Base-by-base conservation (phyloP, 345 rosid species). In the Erysimum cheiranthoides region DNA sequence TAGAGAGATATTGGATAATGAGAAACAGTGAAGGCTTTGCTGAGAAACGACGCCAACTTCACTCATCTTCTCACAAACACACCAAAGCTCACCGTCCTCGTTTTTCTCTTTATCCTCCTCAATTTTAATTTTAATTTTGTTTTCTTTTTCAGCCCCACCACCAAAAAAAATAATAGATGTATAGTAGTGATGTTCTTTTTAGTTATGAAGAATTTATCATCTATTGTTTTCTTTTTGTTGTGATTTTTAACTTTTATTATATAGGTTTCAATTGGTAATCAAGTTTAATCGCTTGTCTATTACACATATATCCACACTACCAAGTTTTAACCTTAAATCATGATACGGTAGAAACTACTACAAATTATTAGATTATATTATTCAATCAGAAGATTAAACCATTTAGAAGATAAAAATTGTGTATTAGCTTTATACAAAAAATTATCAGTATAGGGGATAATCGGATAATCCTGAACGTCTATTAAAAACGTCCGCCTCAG, bases 1-100 rank as follows among this genome's bases (percentile, higher is more conserved):
- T 89, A 79, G 92, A 89, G 85, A 87, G 94, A 78, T 87, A 83
- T 77, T 89, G 94, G 94, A 80, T 89, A 66, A 87, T 89, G 94
- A 80, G 73, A 76, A 83, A 85, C 31, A 66, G 58, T n/a, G 86
- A 84, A 54, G 79, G 79, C 30, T 89, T 85, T 78, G 84, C 85
- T 25, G 80, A 73, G 32, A 85, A 51, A 75, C 76, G 85, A 77
- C 81, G 68, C 1, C 66, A 75, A 73, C 77, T 73, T 73, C 74
- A 69, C 35, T 50, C 66, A 28, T 68, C 73, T 40, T 75, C 51
- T 16, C 63, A 50, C 61, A 45, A 43, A 63, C 49, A 6, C 10
- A 49, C 52, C 31, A 77, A 77, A 64, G 27, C 72, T 71, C 66
- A 36, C 2, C 67, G 61, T 64, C 71, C 71, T 42, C 80, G 71